Evolutionary conservation across 441 rosid genomes (phyloP), one percentile per base, ranked within the genome.

Genomic region (Jatropha multifida): DNA sequence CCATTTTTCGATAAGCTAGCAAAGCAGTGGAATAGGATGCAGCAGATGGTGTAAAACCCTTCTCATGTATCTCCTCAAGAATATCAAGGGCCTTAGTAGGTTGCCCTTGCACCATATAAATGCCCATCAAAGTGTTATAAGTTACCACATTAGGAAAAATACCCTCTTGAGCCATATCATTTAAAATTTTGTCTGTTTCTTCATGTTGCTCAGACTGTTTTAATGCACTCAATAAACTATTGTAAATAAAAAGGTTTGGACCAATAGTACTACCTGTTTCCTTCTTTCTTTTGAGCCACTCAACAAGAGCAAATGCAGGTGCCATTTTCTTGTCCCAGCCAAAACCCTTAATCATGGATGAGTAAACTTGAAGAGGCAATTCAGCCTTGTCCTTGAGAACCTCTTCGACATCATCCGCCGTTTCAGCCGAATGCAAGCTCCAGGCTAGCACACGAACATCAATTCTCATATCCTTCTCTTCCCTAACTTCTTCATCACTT

Each of bases 11-110:
- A 82, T 88, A 88, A 52, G 92, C 96, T 82, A 84, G 82, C 82
- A 94, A 81, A 64, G 94, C 97, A 26, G 93, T 86, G 37, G 96
- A 88, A 83, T 93, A 93, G 49, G 98, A 86, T 13, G 86, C 90
- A 11, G 92, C 87, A 9, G 87, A 74, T 9, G 92, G 94, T 78
- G 81, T 74, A 51, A 90, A 77, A 41, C 94, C 96, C 44, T 85
- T 87, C 38, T 79, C 75, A 56, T 65, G 80, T 60, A 91, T 85
- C 82, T 87, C 89, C 66, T 88, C 89, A 65, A 91, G 88, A 79
- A 89, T 74, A 68, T 75, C 77, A 74, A 94, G 94, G 61, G 92
- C 92, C 85, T 88, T 85, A 13, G 72, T 60, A 72, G 83, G 73
- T 69, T 84, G 80, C 68, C 90, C 89, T 85, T 87, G 83, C 78